Conservation (phyloP, 1,284 basidiomycete genomes). For the Volvariella volvacea region DNA sequence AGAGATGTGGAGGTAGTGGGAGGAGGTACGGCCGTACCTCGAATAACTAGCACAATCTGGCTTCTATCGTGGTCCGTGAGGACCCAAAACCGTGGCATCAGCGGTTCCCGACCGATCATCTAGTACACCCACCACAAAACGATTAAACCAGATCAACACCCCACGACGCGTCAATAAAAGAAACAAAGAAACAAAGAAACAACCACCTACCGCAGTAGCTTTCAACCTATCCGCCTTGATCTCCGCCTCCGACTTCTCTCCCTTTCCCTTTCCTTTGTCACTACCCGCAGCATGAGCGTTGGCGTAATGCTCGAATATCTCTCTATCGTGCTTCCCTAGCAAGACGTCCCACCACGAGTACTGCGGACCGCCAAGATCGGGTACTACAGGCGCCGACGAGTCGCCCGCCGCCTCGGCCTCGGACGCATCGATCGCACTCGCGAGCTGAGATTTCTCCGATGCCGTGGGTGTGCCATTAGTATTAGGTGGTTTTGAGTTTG, state of each 20-base stretch:
- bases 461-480: constrained; percentile 13
- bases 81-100: constrained; percentile 79
- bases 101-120: constrained; percentile 57
- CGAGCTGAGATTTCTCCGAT: constrained; percentile 53
- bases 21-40: constrained; percentile 39
- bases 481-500: no score
- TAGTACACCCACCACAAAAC: constrained; percentile 31
- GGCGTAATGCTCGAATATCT: constrained; percentile 55
- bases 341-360: constrained; percentile 81
- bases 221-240: constrained; percentile 30
- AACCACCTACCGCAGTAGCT: constrained; percentile 25
- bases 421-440: constrained; percentile 59
- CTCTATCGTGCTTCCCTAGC: constrained; percentile 69
- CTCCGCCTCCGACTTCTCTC: constrained; percentile 16
- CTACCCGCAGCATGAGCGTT: constrained; percentile 42
- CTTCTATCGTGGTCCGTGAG: constrained; percentile 66
- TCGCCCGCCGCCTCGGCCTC: constrained; percentile 55
- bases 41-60: constrained; percentile 69
- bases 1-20: no score
- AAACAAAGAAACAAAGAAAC: constrained; percentile 6
- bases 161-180: constrained; percentile 12
- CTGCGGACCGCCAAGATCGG: constrained; percentile 10
- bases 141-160: constrained; percentile 9
- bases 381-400: constrained; percentile 19
- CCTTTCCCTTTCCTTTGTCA: constrained; percentile 17